Conservation (phyloP, 1,284 basidiomycete species). For the Bondarzewia mesenterica region DNA sequence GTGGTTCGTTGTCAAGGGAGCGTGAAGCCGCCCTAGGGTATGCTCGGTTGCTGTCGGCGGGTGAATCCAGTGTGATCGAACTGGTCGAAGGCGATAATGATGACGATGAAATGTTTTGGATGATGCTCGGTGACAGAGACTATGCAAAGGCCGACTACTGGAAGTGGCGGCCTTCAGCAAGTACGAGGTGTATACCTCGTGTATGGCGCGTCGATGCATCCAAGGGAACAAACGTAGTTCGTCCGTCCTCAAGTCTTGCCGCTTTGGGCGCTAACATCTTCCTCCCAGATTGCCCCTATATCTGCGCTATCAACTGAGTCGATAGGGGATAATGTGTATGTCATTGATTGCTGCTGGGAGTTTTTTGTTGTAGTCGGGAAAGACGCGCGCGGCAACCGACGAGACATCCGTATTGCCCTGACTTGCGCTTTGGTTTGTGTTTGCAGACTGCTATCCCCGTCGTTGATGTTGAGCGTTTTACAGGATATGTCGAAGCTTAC, state of each 20-base stretch:
- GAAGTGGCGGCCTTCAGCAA: slow-evolving; percentile 51
- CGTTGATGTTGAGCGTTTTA: not conserved
- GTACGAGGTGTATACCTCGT: slow-evolving; percentile 30
- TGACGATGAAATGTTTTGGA: slow-evolving; percentile 75
- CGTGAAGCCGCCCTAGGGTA: slow-evolving; percentile 54
- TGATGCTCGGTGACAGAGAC: slow-evolving; percentile 64
- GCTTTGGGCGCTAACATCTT: too few relatives aligned
- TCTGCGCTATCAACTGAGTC: too few relatives aligned
- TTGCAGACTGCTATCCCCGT: not conserved
- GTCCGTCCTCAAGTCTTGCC: too few relatives aligned
- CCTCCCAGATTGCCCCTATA: too few relatives aligned
- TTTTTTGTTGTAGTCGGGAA: slow-evolving; percentile 68
- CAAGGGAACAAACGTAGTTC: slow-evolving; percentile 14
- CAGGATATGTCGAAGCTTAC: slow-evolving; percentile 48
- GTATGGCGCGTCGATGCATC: slow-evolving; percentile 49
- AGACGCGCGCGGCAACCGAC: slow-evolving; percentile 47
- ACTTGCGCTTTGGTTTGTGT: slow-evolving; percentile 43
- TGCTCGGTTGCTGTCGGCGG: slow-evolving; percentile 36
- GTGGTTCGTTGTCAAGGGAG: slow-evolving; percentile 52
- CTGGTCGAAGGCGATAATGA: slow-evolving; percentile 55
- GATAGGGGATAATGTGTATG: slow-evolving; percentile 30
- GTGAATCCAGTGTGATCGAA: slow-evolving; percentile 36
- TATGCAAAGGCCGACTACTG: slow-evolving; percentile 75
- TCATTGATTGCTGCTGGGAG: slow-evolving; percentile 71
- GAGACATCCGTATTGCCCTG: slow-evolving; percentile 54